Evolutionary conservation across 352 stramenopile species (phyloP), one percentile per base, ranked within the genome.

Genomic region (Plasmopara muralis): DNA sequence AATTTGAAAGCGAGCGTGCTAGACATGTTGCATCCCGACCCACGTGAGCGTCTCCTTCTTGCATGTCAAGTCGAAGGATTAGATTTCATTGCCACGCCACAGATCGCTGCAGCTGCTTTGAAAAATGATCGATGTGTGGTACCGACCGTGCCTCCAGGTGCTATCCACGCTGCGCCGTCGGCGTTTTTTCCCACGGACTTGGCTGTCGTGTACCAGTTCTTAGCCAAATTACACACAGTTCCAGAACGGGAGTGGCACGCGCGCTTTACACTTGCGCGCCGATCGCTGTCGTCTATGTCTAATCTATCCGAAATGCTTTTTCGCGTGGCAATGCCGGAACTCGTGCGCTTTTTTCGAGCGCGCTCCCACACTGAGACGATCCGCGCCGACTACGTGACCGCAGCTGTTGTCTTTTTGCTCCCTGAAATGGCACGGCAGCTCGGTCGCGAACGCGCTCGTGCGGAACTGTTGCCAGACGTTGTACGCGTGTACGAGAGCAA

Each of bases 361-460:
- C 56, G 52, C 0, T 70, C 65, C 1, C 68, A 83, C 29, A 70
- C 62, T 1, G 65, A 83, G 35, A 45, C 60, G 0, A 74, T 76
- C 43, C 53, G 65, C 3, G 62, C 67, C 4, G 65, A 83, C n/a
- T 60, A 65, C 39, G 77, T 83, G 2, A 59, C 57, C 10, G 61
- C 71, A 9, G 79, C 77, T n/a, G 62, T 84, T 3, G 66, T 90
- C 1, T 83, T 84, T 39, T 34, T 87, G n/a, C 62, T 88, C 10
- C 64, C 68, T 4, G 54, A 61, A 6, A 62, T 93, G 34, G 53
- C 58, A 0, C 54, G 55, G 0, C 72, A 81, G 14, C 55, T 87
- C 40, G 79, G 72, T 8, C 55, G 55, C n/a, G 44, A 62, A 13
- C 30, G 57, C 0, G 56, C 67, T 42, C 57, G 56, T 51, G 43